These are phyloP conservation scores for Pichia heedii DNA, from an alignment of 805 yeast genomes.

Conservation along the genomic window DNA sequence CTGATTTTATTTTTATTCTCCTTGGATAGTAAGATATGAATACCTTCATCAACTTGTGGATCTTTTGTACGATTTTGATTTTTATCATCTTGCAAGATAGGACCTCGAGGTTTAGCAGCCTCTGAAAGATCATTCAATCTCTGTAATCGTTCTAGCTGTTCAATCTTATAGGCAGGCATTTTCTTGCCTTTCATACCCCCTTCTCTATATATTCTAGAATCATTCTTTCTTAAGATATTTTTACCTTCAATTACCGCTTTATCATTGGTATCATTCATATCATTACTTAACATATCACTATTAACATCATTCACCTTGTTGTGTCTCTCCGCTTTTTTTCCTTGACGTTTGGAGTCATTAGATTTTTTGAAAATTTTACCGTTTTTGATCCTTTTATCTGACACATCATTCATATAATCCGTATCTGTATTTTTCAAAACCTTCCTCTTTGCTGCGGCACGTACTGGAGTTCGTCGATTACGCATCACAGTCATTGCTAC, in stretches of 20 bases:
- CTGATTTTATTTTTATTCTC: slow-evolving; percentile 10
- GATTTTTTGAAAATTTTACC: background rate
- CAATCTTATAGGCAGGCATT: slow-evolving; percentile 12
- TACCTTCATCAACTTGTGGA: background rate
- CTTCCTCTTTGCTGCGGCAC: background rate
- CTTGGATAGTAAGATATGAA: background rate
- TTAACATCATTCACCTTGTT: background rate
- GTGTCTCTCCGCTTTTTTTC: background rate
- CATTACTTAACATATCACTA: background rate
- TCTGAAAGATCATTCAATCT: slow-evolving; percentile 12
- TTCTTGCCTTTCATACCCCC: slow-evolving; percentile 3
- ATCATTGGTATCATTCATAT: background rate
- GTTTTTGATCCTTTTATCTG: background rate
- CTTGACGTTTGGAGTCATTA: background rate
- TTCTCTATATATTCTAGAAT: background rate
- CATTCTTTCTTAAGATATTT: no score
- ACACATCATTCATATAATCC: background rate
- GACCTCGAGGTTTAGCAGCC: slow-evolving; percentile 14
- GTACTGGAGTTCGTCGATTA: background rate
- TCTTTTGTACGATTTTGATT: background rate
- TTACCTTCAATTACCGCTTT: no score
- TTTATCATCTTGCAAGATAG: background rate
- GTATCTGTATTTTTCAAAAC: background rate
- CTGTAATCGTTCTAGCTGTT: slow-evolving; percentile 10
- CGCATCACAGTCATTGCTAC: background rate